Evolutionary conservation across 306 rosid species (phyloP).

Genomic region (Rosa chinensis): DNA sequence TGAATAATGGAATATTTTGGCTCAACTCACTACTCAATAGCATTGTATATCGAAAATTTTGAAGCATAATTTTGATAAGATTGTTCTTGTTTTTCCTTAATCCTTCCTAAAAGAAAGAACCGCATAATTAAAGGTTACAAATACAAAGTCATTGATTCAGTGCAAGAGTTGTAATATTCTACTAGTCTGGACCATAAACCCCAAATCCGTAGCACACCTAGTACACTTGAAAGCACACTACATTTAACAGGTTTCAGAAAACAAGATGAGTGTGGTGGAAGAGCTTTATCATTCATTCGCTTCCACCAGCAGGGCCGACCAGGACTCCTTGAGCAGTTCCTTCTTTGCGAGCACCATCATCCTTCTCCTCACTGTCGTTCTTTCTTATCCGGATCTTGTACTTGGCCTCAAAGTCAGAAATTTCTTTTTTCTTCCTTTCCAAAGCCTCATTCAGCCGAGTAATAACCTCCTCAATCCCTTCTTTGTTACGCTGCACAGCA

Average conservation of each 20-base stretch:
- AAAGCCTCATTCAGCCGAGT: slow-evolving; percentile 75
- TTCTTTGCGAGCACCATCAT: slow-evolving; percentile 73
- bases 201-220: slow-evolving; percentile 13
- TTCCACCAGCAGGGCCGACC: slow-evolving; percentile 83
- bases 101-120: neutral
- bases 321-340: slow-evolving; percentile 95
- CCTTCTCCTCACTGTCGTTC: slow-evolving; percentile 61
- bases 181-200: slow-evolving; percentile 20
- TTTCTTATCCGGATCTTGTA: slow-evolving; percentile 86
- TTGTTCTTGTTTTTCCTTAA: neutral
- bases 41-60: neutral
- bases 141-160: neutral
- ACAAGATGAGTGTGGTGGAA: neutral
- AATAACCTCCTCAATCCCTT: slow-evolving; percentile 88
- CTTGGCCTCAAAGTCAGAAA: slow-evolving; percentile 78
- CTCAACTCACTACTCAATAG: neutral
- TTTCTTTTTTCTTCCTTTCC: slow-evolving; percentile 94
- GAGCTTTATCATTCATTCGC: slow-evolving; percentile 35
- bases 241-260: neutral
- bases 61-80: neutral
- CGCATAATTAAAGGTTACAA: neutral
- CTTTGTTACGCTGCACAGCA: slow-evolving; percentile 89
- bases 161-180: slow-evolving; percentile 20
- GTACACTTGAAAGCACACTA: neutral
- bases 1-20: neutral